phyloP scores from a whole-genome alignment of 768 basidiomycete species.

The Phlebiopsis gigantea region DNA sequence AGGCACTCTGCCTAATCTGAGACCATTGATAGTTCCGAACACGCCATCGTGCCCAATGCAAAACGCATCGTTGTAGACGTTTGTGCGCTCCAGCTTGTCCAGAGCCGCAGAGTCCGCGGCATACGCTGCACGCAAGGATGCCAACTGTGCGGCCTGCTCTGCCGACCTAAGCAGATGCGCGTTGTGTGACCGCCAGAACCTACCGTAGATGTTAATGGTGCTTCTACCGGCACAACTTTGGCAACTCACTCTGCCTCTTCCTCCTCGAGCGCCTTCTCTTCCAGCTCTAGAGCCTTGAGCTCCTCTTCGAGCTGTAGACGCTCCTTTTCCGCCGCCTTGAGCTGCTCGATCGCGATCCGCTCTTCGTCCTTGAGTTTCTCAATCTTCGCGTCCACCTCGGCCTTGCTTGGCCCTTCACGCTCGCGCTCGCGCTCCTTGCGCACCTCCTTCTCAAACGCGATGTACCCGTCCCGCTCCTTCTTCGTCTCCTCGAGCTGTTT shows the following conservation, averaged over 20 bases:
- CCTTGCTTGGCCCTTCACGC: constrained; percentile 50
- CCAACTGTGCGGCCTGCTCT: constrained; percentile 63
- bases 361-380: constrained; percentile 68
- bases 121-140: constrained; percentile 72
- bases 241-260: constrained; percentile 78
- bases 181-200: constrained; percentile 82
- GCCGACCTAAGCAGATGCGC: constrained; percentile 61
- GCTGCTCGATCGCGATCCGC: constrained; percentile 61
- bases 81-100: constrained; percentile 84
- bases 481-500: constrained; percentile 84
- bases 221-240: neutral
- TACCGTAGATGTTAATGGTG: constrained; percentile 24
- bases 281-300: constrained; percentile 60
- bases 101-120: constrained; percentile 70
- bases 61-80: constrained; percentile 94
- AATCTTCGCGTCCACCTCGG: constrained; percentile 69
- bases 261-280: constrained; percentile 71
- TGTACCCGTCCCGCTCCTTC: constrained; percentile 88
- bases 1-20: constrained; percentile 84
- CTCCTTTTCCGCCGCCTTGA: constrained; percentile 73
- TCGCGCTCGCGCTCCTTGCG: constrained; percentile 77
- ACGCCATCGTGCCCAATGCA: constrained; percentile 93
- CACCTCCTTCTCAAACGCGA: constrained; percentile 87
- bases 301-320: constrained; percentile 72
- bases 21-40: constrained; percentile 96